Percentiles rank a stretch among this genome's conserved stretches.
These are phyloP conservation scores for Debaryomyces castellii DNA, from an alignment of 805 yeast genomes.

Conservation along the genomic window DNA sequence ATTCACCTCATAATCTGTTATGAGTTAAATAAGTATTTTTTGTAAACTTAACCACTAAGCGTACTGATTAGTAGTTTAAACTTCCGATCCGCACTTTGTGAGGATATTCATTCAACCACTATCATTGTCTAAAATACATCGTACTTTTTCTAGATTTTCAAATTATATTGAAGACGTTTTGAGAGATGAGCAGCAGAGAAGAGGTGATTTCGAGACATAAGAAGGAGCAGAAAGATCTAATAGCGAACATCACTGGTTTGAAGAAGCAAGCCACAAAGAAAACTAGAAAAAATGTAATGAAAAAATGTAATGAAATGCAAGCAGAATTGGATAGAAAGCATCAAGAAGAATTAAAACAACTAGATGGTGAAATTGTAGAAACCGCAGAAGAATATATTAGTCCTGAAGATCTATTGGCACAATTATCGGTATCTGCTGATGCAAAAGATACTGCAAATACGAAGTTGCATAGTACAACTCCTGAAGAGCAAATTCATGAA, in stretches of 20 bases:
- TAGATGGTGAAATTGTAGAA: conserved; percentile 8
- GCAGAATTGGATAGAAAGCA: conserved; percentile 55
- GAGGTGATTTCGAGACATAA: conserved; percentile 60
- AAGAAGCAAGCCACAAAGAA: conserved; percentile 84
- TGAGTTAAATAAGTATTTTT: no score
- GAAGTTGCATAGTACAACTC: neutral
- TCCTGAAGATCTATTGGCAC: conserved; percentile 68
- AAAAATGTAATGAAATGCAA: conserved; percentile 61
- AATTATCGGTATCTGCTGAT: conserved; percentile 26
- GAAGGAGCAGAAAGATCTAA: conserved; percentile 65
- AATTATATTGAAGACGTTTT: no score
- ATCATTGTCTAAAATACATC: no score
- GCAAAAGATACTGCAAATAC: neutral
- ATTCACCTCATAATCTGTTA: no score
- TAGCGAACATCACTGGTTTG: conserved; percentile 67
- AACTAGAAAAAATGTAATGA: conserved; percentile 64
- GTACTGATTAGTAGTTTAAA: no score
- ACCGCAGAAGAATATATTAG: conserved; percentile 51
- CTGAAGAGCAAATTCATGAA: neutral
- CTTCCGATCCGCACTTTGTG: no score
- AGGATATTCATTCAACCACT: no score
- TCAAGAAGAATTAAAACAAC: conserved; percentile 43
- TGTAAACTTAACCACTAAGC: no score
- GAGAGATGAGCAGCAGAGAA: conserved; percentile 27
- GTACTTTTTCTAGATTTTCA: no score